Percentiles rank a stretch among this genome's conserved stretches.
phyloP scores from a whole-genome alignment of 2,329 filamentous ascomycete species.

The Trichoderma arundinaceum region DNA sequence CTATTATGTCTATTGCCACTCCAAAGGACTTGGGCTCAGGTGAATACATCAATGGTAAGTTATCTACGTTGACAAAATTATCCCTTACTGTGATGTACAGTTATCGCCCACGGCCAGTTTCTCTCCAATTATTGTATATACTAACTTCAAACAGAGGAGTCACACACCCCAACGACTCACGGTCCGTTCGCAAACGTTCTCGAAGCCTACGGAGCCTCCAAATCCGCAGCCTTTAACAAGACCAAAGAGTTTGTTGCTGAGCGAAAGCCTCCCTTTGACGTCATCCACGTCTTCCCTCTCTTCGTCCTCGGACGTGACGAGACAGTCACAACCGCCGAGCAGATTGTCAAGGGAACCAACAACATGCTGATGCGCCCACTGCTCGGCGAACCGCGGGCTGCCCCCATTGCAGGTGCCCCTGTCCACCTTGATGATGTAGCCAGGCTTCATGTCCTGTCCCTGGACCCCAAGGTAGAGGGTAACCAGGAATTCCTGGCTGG shows the following conservation, averaged over 20 bases:
- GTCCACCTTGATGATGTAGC: slow-evolving; percentile 34
- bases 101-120: too few relatives aligned
- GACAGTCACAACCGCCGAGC: slow-evolving; percentile 32
- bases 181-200: slow-evolving; percentile 42
- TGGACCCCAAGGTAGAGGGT: slow-evolving; percentile 10
- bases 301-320: slow-evolving; percentile 48
- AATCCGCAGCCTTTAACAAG: slow-evolving; percentile 43
- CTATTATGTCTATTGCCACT: slow-evolving; percentile 38
- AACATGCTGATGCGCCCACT: slow-evolving; percentile 44
- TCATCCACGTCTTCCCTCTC: slow-evolving; percentile 46
- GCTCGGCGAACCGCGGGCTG: slow-evolving; percentile 39
- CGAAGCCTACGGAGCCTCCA: slow-evolving; percentile 46
- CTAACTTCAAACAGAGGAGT: slow-evolving; percentile 14
- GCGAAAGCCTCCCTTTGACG: slow-evolving; percentile 44
- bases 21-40: not conserved
- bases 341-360: slow-evolving; percentile 43
- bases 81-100: too few relatives aligned
- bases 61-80: not conserved
- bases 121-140: not conserved
- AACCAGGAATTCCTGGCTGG: slow-evolving; percentile 29
- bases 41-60: slow-evolving; percentile 16
- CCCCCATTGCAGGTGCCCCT: slow-evolving; percentile 38
- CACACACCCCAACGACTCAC: not conserved
- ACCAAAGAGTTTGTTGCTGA: slow-evolving; percentile 44
- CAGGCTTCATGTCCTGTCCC: slow-evolving; percentile 26